Base-by-base conservation (phyloP, 495 filamentous ascomycete species). In the Hyaloscypha hepaticicola region DNA sequence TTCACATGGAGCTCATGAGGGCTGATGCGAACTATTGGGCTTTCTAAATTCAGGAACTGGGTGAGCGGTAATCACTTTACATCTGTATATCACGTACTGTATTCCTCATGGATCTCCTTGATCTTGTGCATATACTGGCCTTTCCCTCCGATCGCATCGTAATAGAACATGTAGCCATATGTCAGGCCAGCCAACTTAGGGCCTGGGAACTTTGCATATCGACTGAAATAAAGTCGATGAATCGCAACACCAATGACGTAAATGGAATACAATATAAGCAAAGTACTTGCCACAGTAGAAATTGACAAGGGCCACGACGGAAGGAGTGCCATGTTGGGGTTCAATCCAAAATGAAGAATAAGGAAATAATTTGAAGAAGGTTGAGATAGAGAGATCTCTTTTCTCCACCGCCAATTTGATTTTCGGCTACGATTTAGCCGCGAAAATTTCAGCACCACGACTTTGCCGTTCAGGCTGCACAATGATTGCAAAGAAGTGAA, bases 181-280 rank as follows among this genome's bases (percentile, higher is more conserved):
- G 79, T 84, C 1, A 77, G 45, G 0, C 84, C 87, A 0, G 86
- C 83, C 1, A 86, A 63, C 28, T 73, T 78, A 0, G 81, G 82
- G 0, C 83, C 83, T 0, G 82, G 84, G 41, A 88, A 76, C 12
- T 75, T 69, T 19, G 76, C 66, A 4, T 86, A 64, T 12, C 82
- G 83, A 28, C 78, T 75, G 66, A 86, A 77, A 63, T 77, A 82
- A 4, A 85, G 63, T 16, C 81, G 75, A 62, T 84, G 83, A 49
- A 82, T 66, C 19, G 26, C 22, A 26, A 55, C 22, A 16, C 12
- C 1, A 25, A 55, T 19, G 21, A 55, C 12, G 22, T 55, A 55
- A 8, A 55, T 11, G 22, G 24, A 16, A 55, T 24, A 50, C 19
- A 50, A n/a, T 16, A 6, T 16, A 12, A 33, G 31, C 31, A 33